A percentile compares a stretch with the other conserved stretches of the same genome.
Conservation (phyloP, 192 early-diverging fungal genomes). For the Neocallimastix lanati region DNA sequence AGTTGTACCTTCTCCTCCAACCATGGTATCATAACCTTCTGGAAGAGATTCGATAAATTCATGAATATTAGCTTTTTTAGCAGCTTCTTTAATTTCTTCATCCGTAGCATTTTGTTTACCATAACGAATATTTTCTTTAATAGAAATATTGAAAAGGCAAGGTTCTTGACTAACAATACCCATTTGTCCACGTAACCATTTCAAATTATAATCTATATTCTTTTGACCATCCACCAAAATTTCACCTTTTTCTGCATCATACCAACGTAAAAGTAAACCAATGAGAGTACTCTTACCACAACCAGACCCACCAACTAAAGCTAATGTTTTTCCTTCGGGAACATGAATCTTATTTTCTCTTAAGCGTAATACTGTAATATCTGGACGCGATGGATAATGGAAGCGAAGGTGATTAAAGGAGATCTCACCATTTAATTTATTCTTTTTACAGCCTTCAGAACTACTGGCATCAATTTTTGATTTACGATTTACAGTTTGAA, state of each 20-base stretch:
- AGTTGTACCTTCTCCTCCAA: constrained; percentile 41
- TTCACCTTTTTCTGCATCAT: background rate
- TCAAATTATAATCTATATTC: background rate
- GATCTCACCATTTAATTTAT: background rate
- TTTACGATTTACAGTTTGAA: background rate
- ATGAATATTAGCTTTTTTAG: constrained; percentile 32
- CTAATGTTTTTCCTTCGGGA: constrained; percentile 55
- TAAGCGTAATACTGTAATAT: constrained; percentile 53
- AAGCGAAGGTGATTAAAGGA: constrained; percentile 17
- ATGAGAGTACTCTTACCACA: constrained; percentile 56
- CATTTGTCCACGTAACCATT: background rate
- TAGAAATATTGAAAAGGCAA: constrained; percentile 32
- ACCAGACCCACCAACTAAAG: constrained; percentile 75
- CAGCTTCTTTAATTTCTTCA: constrained; percentile 22
- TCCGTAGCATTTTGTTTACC: constrained; percentile 21
- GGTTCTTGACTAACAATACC: constrained; percentile 35
- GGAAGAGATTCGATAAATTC: constrained; percentile 10
- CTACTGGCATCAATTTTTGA: background rate
- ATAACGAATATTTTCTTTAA: constrained; percentile 38
- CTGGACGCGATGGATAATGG: constrained; percentile 65
- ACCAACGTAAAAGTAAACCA: constrained; percentile 30
- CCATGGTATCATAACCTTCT: constrained; percentile 29
- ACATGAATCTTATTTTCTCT: constrained; percentile 8
- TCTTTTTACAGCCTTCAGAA: background rate
- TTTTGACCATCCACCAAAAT: background rate